Base-by-base conservation (phyloP, 192 early-diverging fungal species). In the Podochytrium sp. region DNA sequence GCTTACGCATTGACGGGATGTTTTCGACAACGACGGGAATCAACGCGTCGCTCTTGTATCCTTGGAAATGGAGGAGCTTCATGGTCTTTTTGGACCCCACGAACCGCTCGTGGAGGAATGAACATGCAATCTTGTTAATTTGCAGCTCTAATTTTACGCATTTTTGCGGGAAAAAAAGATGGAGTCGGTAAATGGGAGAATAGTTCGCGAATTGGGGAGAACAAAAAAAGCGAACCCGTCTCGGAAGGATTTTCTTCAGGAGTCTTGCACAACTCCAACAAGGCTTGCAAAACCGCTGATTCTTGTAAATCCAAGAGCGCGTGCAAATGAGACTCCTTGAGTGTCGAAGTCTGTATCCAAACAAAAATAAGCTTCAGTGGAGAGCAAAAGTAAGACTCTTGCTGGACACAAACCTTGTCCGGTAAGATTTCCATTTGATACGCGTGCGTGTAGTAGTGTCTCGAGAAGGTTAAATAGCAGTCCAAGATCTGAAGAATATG, bases 1-100 rank as follows among this genome's bases (percentile, higher is more conserved):
- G 49, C 71, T 76, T 55, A 82, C 80, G 80, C 80, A 81, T 81
- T 3, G 80, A 81, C 6, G 80, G 64, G 33, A 82, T 71, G 12
- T 53, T 35, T 35, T 66, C 64, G 30, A 82, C 77, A 33, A 71
- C 57, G 12, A 66, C 35, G 5, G 23, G 25, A 5, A 82, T 56
- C 70, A 76, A 30, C n/a, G n/a, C n/a, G 2, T 66, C 58, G 14
- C 39, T 51, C 4, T 29, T 12, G 57, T 78, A 82, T 34, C 69
- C 77, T 63, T 82, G 80, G 30, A 76, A 78, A 42, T 76, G 74
- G 1, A 82, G 38, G 3, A 78, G 70, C 59, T 71, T 78, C 37
- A 82, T 74, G 33, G 51, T 50, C 39, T 66, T 76, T 34, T 71
- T 59, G 20, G 71, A 56, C 10, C 64, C 12, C 33, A 82, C 75